phyloP scores from a whole-genome alignment of 176 grass and related monocot species.

The Leersia perrieri region DNA sequence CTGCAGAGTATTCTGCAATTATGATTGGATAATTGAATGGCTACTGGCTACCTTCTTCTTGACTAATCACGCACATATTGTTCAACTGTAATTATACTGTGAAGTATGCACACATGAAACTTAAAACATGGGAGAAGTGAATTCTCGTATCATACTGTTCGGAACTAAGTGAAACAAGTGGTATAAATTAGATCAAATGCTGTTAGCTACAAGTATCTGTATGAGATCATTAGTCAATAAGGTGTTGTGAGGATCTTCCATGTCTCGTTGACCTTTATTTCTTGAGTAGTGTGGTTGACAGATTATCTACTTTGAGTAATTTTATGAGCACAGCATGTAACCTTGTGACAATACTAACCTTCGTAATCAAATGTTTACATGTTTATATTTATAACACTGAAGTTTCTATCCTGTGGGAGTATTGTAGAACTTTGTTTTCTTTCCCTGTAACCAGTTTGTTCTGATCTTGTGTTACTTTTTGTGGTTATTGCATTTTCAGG shows the following conservation, averaged over 20 bases:
- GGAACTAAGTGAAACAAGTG: not conserved
- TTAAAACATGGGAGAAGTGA: not conserved
- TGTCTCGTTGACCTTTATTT: not conserved
- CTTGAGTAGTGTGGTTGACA: not conserved
- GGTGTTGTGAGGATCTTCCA: not conserved
- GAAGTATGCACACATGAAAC: not conserved
- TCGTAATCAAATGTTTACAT: not conserved
- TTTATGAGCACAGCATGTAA: not conserved
- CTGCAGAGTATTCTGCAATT: not conserved
- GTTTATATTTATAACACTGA: not conserved
- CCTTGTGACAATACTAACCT: not conserved
- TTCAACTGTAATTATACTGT: not conserved
- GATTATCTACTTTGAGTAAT: not conserved
- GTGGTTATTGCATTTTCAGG: slow-evolving; percentile 32
- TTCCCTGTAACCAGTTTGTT: not conserved
- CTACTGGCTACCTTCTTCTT: not conserved
- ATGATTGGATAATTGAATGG: not conserved
- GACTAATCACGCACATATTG: not conserved
- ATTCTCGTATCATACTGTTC: not conserved
- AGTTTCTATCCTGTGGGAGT: not conserved
- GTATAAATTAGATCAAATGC: not conserved
- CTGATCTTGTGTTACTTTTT: not conserved
- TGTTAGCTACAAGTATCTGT: not conserved
- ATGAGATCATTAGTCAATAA: not conserved
- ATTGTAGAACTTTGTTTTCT: not conserved